These are phyloP conservation scores for Rhododendron molle DNA, from an alignment of 148 eudicot genomes.

Conservation along the genomic window DNA sequence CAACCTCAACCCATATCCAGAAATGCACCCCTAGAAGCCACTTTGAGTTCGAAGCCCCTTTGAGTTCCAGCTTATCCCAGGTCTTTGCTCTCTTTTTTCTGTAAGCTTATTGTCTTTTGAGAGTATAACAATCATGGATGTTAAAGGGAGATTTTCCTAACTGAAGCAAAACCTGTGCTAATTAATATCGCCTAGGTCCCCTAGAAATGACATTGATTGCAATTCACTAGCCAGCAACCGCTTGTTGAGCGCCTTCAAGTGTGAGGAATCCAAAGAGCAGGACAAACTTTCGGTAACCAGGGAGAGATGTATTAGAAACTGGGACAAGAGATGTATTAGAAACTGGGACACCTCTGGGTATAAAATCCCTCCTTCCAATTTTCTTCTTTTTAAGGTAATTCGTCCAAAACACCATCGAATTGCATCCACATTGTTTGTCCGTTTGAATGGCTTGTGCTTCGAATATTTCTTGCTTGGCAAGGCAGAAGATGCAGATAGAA, in stretches of 20 bases:
- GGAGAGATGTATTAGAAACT: slow-evolving; percentile 17
- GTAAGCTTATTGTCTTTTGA: neutral
- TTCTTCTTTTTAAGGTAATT: slow-evolving; percentile 18
- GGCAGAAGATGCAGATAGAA: no score
- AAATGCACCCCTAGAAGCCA: neutral
- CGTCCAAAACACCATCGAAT: slow-evolving; percentile 13
- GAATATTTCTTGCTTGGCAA: no score
- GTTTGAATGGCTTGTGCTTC: neutral
- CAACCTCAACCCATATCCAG: neutral
- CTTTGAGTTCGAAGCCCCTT: neutral
- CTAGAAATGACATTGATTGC: slow-evolving; percentile 59
- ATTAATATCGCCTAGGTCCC: slow-evolving; percentile 52
- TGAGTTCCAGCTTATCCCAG: neutral
- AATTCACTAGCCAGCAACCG: slow-evolving; percentile 61
- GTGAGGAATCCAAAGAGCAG: slow-evolving; percentile 60
- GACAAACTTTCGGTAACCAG: slow-evolving; percentile 37
- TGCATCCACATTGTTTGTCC: slow-evolving; percentile 15
- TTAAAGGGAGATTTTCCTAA: slow-evolving; percentile 87
- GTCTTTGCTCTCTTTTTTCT: neutral
- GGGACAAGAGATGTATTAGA: slow-evolving; percentile 17
- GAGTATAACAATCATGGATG: slow-evolving; percentile 24
- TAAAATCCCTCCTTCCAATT: neutral
- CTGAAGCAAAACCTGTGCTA: slow-evolving; percentile 99
- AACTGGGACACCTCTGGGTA: neutral
- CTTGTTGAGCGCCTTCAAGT: slow-evolving; percentile 57